Conservation (phyloP, 2,329 filamentous ascomycete species). For the Zalaria obscura region DNA sequence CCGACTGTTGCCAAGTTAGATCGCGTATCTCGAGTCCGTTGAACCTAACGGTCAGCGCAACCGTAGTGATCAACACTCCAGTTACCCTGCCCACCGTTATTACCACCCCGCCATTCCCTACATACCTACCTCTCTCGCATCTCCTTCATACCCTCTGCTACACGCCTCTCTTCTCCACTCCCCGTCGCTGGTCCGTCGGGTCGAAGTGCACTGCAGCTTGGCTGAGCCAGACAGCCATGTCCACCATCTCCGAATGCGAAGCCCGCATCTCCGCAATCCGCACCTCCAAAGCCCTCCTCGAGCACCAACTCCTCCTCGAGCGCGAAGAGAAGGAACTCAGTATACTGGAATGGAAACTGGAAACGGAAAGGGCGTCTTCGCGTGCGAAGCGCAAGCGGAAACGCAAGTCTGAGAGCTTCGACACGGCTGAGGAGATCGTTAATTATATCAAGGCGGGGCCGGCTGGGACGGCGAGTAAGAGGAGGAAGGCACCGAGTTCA, state of each 20-base stretch:
- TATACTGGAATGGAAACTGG: not conserved
- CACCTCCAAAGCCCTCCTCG: not conserved
- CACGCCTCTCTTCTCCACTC: not conserved
- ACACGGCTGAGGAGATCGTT: not conserved
- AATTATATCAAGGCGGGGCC: not conserved
- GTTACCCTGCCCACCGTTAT: too few species aligned
- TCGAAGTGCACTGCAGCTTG: not conserved
- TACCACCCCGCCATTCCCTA: too few species aligned
- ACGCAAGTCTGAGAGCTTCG: not conserved
- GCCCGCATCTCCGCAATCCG: not conserved
- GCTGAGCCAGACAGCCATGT: conserved; percentile 1
- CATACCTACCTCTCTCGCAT: too few species aligned
- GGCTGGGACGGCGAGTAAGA: not conserved
- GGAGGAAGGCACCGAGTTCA: not conserved
- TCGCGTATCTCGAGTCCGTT: too few species aligned
- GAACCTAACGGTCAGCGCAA: too few species aligned
- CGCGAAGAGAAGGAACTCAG: not conserved
- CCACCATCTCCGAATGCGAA: not conserved
- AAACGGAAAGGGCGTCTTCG: not conserved
- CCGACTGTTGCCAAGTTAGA: too few species aligned
- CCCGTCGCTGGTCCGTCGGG: not conserved
- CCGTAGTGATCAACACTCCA: too few species aligned
- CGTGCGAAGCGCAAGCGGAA: not conserved
- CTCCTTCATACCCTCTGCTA: too few species aligned
- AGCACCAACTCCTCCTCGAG: not conserved